A percentile compares a stretch with the other conserved stretches of the same genome.
Conservation (phyloP, 768 basidiomycete species). For the Pleurotus salmoneostramineus region DNA sequence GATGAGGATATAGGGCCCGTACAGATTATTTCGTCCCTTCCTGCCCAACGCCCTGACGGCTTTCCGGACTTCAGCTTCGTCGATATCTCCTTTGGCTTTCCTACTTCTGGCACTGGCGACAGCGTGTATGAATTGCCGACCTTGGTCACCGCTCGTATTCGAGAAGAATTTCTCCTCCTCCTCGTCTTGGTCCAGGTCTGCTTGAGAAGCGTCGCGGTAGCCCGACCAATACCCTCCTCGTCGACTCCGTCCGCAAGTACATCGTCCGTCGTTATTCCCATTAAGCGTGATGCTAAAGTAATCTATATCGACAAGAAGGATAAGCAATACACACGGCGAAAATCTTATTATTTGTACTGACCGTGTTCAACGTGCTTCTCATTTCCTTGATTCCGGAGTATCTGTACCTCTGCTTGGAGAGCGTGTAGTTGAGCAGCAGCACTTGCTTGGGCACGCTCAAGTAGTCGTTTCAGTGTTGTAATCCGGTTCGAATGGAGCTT, state of each 20-base stretch:
- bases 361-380: neutral
- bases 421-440: slow-evolving; percentile 83
- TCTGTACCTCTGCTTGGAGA: slow-evolving; percentile 73
- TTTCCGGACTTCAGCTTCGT: slow-evolving; percentile 66
- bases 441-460: slow-evolving; percentile 77
- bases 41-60: slow-evolving; percentile 57
- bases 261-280: slow-evolving; percentile 25
- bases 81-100: slow-evolving; percentile 56
- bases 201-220: slow-evolving; percentile 18
- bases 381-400: slow-evolving; percentile 45
- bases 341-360: neutral
- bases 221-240: slow-evolving; percentile 31
- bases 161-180: slow-evolving; percentile 14
- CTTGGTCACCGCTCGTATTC: neutral
- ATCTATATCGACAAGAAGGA: slow-evolving; percentile 10
- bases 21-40: slow-evolving; percentile 75
- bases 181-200: slow-evolving; percentile 11
- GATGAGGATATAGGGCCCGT: slow-evolving; percentile 23
- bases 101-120: slow-evolving; percentile 39
- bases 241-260: slow-evolving; percentile 55
- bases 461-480: slow-evolving; percentile 70
- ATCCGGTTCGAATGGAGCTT: slow-evolving; percentile 52
- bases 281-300: slow-evolving; percentile 14
- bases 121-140: neutral
- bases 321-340: neutral